Conservation (phyloP, 306 rosid genomes). For the Dalbergia cochinchinensis region DNA sequence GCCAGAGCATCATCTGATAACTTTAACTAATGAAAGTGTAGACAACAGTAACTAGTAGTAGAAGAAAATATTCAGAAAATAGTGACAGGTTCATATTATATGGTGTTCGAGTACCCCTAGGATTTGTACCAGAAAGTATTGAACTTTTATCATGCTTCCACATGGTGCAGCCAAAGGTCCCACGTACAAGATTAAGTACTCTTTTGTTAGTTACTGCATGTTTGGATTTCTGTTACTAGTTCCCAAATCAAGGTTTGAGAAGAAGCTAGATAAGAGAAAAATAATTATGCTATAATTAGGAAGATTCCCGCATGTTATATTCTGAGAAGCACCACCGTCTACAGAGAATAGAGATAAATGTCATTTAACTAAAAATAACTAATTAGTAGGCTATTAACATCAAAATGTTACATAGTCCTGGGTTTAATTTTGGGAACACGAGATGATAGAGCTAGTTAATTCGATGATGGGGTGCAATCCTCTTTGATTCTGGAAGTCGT, state of each 20-base stretch:
- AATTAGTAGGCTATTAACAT: slow-evolving; percentile 24
- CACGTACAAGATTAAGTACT: slow-evolving; percentile 45
- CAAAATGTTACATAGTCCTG: slow-evolving; percentile 36
- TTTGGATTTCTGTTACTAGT: too few species aligned
- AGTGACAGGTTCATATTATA: slow-evolving; percentile 28
- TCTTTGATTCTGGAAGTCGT: slow-evolving; percentile 65
- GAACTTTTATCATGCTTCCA: slow-evolving; percentile 33
- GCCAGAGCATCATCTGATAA: not conserved
- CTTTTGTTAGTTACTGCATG: not conserved
- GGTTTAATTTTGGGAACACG: slow-evolving; percentile 9
- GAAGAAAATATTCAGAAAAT: slow-evolving; percentile 18
- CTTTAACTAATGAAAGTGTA: slow-evolving; percentile 10
- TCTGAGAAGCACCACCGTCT: too few species aligned
- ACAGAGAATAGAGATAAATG: too few species aligned
- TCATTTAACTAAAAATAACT: not conserved
- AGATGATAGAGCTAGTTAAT: slow-evolving; percentile 10
- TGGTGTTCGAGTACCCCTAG: slow-evolving; percentile 39
- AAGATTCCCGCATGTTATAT: slow-evolving; percentile 4
- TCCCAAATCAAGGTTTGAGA: too few species aligned
- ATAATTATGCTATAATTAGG: too few species aligned
- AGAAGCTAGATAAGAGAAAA: too few species aligned
- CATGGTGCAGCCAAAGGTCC: slow-evolving; percentile 45
- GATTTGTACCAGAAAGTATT: slow-evolving; percentile 38
- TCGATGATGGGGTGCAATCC: slow-evolving; percentile 49
- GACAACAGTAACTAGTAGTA: not conserved